Conservation (phyloP, 2,329 filamentous ascomycete genomes). For the Phialocephala subalpina region DNA sequence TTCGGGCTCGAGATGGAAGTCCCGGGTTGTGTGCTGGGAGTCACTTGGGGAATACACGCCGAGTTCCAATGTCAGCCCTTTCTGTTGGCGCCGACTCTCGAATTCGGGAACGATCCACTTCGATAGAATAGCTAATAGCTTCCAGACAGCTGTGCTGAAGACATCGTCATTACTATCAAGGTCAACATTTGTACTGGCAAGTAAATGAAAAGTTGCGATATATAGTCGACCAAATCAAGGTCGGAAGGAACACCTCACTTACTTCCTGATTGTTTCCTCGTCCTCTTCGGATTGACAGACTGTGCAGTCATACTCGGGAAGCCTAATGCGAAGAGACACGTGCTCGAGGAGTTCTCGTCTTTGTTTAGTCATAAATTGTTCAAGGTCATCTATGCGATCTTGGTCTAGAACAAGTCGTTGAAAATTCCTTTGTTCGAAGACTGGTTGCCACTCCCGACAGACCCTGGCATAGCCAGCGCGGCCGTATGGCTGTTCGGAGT, state of each 20-base stretch:
- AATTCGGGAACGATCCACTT: constrained; percentile 25
- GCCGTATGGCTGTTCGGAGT: constrained; percentile 21
- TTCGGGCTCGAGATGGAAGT: constrained; percentile 31
- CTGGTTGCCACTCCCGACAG: constrained; percentile 32
- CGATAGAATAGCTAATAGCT: constrained; percentile 26
- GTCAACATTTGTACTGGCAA: constrained; percentile 21
- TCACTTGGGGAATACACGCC: constrained; percentile 34
- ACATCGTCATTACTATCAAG: constrained; percentile 28
- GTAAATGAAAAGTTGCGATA: constrained; percentile 22
- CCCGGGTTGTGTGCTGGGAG: constrained; percentile 30
- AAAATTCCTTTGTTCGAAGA: constrained; percentile 34
- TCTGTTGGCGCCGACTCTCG: constrained; percentile 15
- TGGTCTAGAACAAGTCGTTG: constrained; percentile 29
- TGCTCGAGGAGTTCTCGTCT: constrained; percentile 30
- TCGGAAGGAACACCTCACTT: constrained; percentile 19
- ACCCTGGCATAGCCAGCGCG: constrained; percentile 31
- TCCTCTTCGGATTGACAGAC: constrained; percentile 30
- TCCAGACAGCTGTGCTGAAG: constrained; percentile 26
- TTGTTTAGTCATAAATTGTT: constrained; percentile 25
- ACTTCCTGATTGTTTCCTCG: constrained; percentile 20
- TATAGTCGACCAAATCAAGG: constrained; percentile 22
- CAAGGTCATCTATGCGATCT: constrained; percentile 24
- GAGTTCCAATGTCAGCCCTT: constrained; percentile 33
- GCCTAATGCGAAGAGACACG: constrained; percentile 28
- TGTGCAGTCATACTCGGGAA: constrained; percentile 31